These are phyloP conservation scores for Salicornia ramosissima DNA, from an alignment of 148 eudicot genomes.

Conservation along the genomic window DNA sequence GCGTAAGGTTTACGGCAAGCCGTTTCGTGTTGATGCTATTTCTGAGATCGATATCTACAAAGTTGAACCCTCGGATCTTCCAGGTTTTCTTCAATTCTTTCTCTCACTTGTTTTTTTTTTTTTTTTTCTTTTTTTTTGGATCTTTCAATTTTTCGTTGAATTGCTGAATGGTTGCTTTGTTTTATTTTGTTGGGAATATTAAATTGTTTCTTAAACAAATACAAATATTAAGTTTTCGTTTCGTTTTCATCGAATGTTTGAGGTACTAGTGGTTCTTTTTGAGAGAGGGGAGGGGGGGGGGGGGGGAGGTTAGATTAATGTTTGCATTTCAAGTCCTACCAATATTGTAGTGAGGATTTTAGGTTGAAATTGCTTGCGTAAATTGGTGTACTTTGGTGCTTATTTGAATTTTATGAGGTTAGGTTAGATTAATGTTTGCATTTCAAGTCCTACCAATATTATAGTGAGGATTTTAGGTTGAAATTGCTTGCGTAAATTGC, in stretches of 20 bases:
- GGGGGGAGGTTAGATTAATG: too few species aligned
- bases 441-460: too few species aligned
- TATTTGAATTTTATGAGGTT: too few species aligned
- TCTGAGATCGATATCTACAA: slow-evolving; percentile 66
- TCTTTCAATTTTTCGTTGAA: background rate
- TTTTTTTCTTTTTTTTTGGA: background rate
- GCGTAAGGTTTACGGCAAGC: slow-evolving; percentile 52
- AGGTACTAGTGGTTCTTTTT: too few species aligned
- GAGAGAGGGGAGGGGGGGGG: too few species aligned
- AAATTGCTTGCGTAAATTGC: background rate
- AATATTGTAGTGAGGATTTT: too few species aligned
- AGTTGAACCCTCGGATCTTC: slow-evolving; percentile 76
- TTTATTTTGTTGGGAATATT: background rate
- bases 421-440: too few species aligned
- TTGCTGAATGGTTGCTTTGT: background rate
- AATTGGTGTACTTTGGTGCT: background rate
- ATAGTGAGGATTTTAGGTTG: background rate
- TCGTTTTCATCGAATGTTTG: too few species aligned
- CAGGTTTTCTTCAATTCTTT: slow-evolving; percentile 33
- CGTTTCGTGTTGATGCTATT: slow-evolving; percentile 59
- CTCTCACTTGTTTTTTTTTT: background rate
- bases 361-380: background rate
- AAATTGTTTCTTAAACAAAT: too few species aligned
- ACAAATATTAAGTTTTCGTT: too few species aligned
- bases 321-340: too few species aligned